phyloP scores from a whole-genome alignment of 495 filamentous ascomycete species.

The Cairneyella variabilis region DNA sequence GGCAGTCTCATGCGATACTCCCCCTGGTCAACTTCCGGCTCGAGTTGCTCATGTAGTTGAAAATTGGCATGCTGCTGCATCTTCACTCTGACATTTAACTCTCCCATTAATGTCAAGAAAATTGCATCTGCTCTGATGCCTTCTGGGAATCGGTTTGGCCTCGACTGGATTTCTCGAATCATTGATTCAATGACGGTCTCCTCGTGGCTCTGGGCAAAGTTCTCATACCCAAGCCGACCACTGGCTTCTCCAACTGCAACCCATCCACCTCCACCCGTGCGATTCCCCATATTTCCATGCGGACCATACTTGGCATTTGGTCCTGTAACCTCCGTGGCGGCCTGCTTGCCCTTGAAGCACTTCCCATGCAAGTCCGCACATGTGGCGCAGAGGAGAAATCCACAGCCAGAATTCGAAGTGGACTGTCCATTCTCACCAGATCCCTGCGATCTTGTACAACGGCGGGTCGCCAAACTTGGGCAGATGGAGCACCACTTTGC shows the following conservation, averaged over 20 bases:
- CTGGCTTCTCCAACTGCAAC: no score
- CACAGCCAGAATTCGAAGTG: slow-evolving; percentile 4
- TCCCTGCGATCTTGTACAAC: background rate
- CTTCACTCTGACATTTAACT: slow-evolving; percentile 12
- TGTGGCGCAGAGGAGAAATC: slow-evolving; percentile 9
- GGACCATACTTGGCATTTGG: no score
- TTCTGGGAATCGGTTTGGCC: background rate
- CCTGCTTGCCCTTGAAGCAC: no score
- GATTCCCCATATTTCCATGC: no score
- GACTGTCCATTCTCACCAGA: background rate
- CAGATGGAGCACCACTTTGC: slow-evolving; percentile 19
- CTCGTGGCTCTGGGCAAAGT: no score
- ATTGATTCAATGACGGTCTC: background rate
- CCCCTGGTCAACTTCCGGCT: no score
- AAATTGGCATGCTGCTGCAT: no score
- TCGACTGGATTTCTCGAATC: background rate
- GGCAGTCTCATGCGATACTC: no score
- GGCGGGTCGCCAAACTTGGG: background rate
- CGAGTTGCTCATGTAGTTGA: no score
- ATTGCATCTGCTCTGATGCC: slow-evolving; percentile 15
- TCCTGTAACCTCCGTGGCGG: no score
- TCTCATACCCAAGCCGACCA: no score
- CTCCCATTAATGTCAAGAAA: slow-evolving; percentile 12
- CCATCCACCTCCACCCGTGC: no score
- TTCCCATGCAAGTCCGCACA: slow-evolving; percentile 6